Evolutionary conservation across 306 rosid species (phyloP).

Genomic region (Ormosia emarginata): DNA sequence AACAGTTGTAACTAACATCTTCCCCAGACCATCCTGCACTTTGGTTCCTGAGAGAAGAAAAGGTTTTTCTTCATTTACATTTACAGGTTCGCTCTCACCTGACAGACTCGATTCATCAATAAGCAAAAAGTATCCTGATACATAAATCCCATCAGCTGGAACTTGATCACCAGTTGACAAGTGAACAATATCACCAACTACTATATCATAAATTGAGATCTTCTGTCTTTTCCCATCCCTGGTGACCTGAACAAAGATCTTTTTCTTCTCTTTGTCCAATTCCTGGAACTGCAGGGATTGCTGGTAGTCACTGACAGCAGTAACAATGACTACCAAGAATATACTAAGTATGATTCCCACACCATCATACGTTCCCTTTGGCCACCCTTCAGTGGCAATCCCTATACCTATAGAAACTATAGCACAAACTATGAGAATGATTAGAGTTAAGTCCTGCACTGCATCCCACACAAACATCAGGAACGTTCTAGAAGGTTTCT

Average conservation of each 20-base stretch:
- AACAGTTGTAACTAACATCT: slow-evolving; percentile 88
- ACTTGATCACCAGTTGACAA: slow-evolving; percentile 88
- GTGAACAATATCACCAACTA: slow-evolving; percentile 89
- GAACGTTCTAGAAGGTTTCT: slow-evolving; percentile 69
- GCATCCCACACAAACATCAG: slow-evolving; percentile 88
- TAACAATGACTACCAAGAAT: slow-evolving; percentile 76
- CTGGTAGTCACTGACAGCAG: slow-evolving; percentile 85
- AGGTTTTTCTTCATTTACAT: slow-evolving; percentile 52
- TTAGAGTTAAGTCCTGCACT: slow-evolving; percentile 79
- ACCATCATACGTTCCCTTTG: slow-evolving; percentile 86
- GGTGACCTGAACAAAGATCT: slow-evolving; percentile 74
- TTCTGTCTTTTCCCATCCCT: slow-evolving; percentile 74
- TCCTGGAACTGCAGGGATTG: slow-evolving; percentile 87
- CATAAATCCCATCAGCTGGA: slow-evolving; percentile 89
- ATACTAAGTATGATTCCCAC: slow-evolving; percentile 81
- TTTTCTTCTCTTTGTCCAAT: slow-evolving; percentile 85
- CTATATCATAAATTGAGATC: slow-evolving; percentile 73
- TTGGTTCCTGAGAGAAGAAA: slow-evolving; percentile 95
- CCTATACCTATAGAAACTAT: slow-evolving; percentile 80
- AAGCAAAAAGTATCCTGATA: slow-evolving; percentile 71
- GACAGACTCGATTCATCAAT: slow-evolving; percentile 92
- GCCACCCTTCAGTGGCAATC: slow-evolving; percentile 92
- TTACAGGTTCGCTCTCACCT: slow-evolving; percentile 92
- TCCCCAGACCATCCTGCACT: slow-evolving; percentile 94
- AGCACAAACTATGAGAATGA: slow-evolving; percentile 85